Evolutionary conservation across 306 rosid genomes (phyloP).

Genomic region (Cucumis cinereus): DNA sequence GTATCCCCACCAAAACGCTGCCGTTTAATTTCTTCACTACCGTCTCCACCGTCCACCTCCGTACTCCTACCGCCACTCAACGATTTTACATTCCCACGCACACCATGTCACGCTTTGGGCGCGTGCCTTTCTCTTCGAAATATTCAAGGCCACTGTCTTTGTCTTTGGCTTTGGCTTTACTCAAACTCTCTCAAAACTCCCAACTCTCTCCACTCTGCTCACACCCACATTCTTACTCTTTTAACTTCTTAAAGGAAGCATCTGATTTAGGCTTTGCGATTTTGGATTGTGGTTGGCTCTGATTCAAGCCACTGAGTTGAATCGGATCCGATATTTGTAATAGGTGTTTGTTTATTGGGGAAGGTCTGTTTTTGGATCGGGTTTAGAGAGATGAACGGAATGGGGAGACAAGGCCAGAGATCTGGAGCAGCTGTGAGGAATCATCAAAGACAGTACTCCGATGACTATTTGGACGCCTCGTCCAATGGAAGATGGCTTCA

Average conservation of each 20-base stretch:
- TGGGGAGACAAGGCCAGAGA: conserved; percentile 82
- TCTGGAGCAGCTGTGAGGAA: conserved; percentile 70
- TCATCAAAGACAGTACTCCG: conserved; percentile 88
- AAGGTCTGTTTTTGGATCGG: conserved; percentile 1
- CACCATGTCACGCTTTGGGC: conserved; percentile 21
- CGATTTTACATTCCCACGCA: conserved; percentile 1
- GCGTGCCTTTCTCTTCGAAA: conserved; percentile 11
- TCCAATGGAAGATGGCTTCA: conserved; percentile 80
- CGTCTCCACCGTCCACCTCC: conserved; percentile 4
- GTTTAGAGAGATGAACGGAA: conserved; percentile 50
- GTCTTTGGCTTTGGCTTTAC: conserved; percentile 38
- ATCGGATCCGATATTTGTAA: not conserved
- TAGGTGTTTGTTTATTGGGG: not conserved
- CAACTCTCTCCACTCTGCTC: not conserved
- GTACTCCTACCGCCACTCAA: not conserved
- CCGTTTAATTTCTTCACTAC: conserved; percentile 16
- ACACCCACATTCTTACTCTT: conserved; percentile 14
- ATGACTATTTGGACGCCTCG: conserved; percentile 47
- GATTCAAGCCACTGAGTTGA: conserved; percentile 1
- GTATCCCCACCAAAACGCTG: conserved; percentile 26
- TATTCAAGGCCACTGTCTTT: conserved; percentile 24
- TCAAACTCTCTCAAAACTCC: conserved; percentile 3
- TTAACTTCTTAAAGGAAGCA: not conserved
- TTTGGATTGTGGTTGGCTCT: conserved; percentile 1
- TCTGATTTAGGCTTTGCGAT: not conserved